Percentiles rank a stretch among this genome's conserved stretches.
These are phyloP conservation scores for Prunus campanulata DNA, from an alignment of 306 rosid genomes.

Conservation along the genomic window DNA sequence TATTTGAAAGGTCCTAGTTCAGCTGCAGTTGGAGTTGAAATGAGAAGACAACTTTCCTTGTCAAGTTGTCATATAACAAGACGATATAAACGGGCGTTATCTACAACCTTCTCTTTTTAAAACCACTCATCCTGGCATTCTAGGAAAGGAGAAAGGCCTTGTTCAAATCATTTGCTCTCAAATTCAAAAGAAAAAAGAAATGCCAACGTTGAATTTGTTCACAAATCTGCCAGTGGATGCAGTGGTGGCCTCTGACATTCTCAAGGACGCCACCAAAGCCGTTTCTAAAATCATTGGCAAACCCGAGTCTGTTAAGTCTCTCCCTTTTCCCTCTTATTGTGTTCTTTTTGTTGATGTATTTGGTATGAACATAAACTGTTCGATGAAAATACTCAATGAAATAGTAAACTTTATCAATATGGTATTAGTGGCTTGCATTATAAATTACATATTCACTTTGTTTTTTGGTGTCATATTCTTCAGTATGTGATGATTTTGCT, in stretches of 20 bases:
- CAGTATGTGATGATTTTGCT: conserved; percentile 94
- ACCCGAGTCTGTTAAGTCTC: conserved; percentile 77
- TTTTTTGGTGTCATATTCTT: conserved; percentile 8
- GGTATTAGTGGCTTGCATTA: background rate
- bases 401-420: background rate
- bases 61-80: background rate
- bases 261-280: conserved; percentile 91
- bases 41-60: too few species aligned
- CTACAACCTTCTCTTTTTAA: background rate
- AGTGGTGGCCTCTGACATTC: conserved; percentile 81
- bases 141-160: background rate
- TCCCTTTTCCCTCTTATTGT: background rate
- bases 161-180: background rate
- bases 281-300: conserved; percentile 85
- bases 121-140: conserved; percentile 11
- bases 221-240: conserved; percentile 89
- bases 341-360: background rate
- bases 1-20: too few species aligned
- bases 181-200: conserved; percentile 3
- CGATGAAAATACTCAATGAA: conserved; percentile 42
- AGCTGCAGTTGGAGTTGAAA: too few species aligned
- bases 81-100: background rate
- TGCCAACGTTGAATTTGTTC: conserved; percentile 84
- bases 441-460: background rate
- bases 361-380: conserved; percentile 39